These are phyloP conservation scores for Cystobasidium ongulense DNA, from an alignment of 768 basidiomycete species.

Conservation along the genomic window DNA sequence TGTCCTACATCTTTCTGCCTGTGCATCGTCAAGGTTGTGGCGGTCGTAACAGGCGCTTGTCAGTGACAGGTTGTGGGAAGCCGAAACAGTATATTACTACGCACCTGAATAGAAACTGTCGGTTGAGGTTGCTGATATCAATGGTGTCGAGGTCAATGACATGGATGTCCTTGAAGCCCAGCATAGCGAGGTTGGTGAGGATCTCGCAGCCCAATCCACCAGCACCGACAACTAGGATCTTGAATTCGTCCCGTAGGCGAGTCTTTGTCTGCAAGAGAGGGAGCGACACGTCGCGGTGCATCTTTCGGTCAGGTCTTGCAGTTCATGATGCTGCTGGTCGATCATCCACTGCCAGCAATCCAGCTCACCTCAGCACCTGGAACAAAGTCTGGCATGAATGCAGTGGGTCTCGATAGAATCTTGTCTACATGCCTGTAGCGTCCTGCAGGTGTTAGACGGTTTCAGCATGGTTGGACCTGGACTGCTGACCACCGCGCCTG, in stretches of 20 bases:
- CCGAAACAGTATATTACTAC: conserved; percentile 33
- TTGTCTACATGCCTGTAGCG: conserved; percentile 19
- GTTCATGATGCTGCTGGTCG: neutral
- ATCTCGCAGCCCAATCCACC: conserved; percentile 96
- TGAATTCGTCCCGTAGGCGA: conserved; percentile 72
- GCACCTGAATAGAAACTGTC: conserved; percentile 94
- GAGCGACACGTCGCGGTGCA: neutral
- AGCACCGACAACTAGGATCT: conserved; percentile 94
- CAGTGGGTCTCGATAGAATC: conserved; percentile 7
- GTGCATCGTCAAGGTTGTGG: neutral
- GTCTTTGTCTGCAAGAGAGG: conserved; percentile 20
- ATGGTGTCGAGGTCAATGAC: conserved; percentile 99
- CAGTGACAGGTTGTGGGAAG: neutral
- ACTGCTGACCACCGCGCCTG: neutral
- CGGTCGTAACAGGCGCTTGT: too few relatives aligned
- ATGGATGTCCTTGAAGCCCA: conserved; percentile 96
- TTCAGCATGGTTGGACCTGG: neutral
- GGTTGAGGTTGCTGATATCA: conserved; percentile 95
- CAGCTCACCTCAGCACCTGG: conserved; percentile 7
- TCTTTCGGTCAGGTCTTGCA: neutral
- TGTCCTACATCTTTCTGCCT: conserved; percentile 86
- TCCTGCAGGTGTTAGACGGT: neutral
- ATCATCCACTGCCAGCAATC: neutral
- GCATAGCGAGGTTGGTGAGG: conserved; percentile 85
- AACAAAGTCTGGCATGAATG: conserved; percentile 12